These are phyloP conservation scores for Tuber magnatum DNA, from an alignment of 495 filamentous ascomycete species.

Conservation along the genomic window DNA sequence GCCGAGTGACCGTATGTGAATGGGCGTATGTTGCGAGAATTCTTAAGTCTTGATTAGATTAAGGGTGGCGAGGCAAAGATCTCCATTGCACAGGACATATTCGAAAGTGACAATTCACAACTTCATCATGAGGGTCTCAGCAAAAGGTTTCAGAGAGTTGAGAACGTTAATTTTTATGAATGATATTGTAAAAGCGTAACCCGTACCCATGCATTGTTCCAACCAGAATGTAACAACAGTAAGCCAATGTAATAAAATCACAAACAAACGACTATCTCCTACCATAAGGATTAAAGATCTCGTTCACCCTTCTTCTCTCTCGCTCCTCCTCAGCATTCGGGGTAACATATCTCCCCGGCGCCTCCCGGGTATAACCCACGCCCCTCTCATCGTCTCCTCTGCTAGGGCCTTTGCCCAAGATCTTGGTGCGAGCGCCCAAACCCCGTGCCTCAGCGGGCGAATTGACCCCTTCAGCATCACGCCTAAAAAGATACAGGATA, in stretches of 20 bases:
- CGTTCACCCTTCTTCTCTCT: conserved; percentile 23
- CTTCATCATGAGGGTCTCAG: neutral
- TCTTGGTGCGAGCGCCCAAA: conserved; percentile 32
- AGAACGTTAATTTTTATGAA: neutral
- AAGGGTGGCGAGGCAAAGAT: neutral
- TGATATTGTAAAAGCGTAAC: neutral
- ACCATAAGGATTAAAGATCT: conserved; percentile 27
- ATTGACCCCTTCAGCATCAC: conserved; percentile 54
- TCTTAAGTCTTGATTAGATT: neutral
- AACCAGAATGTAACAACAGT: neutral
- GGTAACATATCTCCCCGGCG: conserved; percentile 23
- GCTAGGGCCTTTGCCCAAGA: conserved; percentile 15
- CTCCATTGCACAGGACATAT: neutral
- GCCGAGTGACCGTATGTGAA: neutral
- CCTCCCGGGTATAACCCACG: conserved; percentile 28
- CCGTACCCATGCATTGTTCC: neutral
- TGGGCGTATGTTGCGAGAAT: neutral
- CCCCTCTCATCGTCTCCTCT: conserved; percentile 26
- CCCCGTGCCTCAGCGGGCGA: neutral
- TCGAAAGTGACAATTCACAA: neutral
- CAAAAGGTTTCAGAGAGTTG: neutral
- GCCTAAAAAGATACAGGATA: conserved; percentile 80
- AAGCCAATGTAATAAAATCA: neutral
- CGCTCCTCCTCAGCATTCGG: conserved; percentile 15
- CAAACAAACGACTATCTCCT: conserved; percentile 22